A percentile compares a stretch with the other conserved stretches of the same genome.
Evolutionary conservation across 805 yeast species (phyloP).

Genomic region (Saccharomycopsis sp.): DNA sequence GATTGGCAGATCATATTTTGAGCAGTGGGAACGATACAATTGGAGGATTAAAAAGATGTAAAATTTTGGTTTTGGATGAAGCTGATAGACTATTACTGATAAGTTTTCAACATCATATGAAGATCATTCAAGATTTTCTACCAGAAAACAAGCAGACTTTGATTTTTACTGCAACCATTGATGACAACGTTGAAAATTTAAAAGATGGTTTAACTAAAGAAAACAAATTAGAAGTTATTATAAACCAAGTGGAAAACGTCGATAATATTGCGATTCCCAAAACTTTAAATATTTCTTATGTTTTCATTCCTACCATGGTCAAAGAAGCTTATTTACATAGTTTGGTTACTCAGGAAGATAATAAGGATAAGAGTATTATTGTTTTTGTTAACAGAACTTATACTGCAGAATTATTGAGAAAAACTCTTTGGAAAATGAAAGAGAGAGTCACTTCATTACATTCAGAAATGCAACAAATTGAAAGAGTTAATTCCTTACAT

Average conservation of each 20-base stretch:
- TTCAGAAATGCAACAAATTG: slow-evolving; percentile 89
- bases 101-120: slow-evolving; percentile 73
- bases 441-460: slow-evolving; percentile 87
- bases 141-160: slow-evolving; percentile 81
- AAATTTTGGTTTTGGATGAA: slow-evolving; percentile 84
- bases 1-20: slow-evolving; percentile 85
- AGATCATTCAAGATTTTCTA: slow-evolving; percentile 56
- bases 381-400: slow-evolving; percentile 87
- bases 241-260: slow-evolving; percentile 65
- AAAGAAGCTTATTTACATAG: slow-evolving; percentile 76
- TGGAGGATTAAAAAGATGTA: slow-evolving; percentile 71
- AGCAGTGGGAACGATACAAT: slow-evolving; percentile 78
- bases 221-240: slow-evolving; percentile 50
- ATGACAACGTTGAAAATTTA: slow-evolving; percentile 79
- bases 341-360: slow-evolving; percentile 68
- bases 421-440: slow-evolving; percentile 27
- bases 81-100: slow-evolving; percentile 86
- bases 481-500: slow-evolving; percentile 83
- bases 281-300: slow-evolving; percentile 52
- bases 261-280: slow-evolving; percentile 77
- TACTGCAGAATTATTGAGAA: slow-evolving; percentile 58
- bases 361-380: slow-evolving; percentile 66
- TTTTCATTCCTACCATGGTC: slow-evolving; percentile 77
- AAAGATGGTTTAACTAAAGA: slow-evolving; percentile 50
- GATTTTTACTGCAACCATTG: slow-evolving; percentile 90